Conservation (phyloP, 75 land plant genomes). For the Gnetum montanum region DNA sequence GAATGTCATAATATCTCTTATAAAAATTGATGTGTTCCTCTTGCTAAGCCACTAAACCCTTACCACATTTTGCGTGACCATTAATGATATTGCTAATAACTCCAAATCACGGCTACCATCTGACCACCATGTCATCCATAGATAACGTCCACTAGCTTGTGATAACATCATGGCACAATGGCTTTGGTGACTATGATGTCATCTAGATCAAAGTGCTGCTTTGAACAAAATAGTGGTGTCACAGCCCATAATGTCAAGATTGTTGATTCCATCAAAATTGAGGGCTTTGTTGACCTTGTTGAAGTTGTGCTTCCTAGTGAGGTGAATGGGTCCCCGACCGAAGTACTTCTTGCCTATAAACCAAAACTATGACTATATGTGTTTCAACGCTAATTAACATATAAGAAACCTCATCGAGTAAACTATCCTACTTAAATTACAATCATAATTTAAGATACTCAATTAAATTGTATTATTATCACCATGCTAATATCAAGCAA, state of each 20-base stretch:
- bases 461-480: too few relatives aligned
- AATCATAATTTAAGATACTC: too few relatives aligned
- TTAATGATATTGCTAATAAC: slow-evolving; percentile 63
- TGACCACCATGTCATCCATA: slow-evolving; percentile 19
- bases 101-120: slow-evolving; percentile 39
- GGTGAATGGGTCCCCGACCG: too few relatives aligned
- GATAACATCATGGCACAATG: slow-evolving; percentile 57
- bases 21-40: slow-evolving; percentile 20
- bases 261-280: slow-evolving; percentile 12
- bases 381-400: too few relatives aligned
- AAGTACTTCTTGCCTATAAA: too few relatives aligned
- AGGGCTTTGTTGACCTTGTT: slow-evolving; percentile 11
- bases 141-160: slow-evolving; percentile 50
- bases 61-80: slow-evolving; percentile 50
- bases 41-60: background rate
- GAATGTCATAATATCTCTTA: slow-evolving; percentile 34
- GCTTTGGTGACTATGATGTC: slow-evolving; percentile 30
- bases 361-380: too few relatives aligned
- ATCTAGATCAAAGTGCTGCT: slow-evolving; percentile 45
- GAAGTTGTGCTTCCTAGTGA: slow-evolving; percentile 41
- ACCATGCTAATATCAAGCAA: too few relatives aligned
- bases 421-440: too few relatives aligned
- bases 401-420: too few relatives aligned
- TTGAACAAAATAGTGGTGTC: slow-evolving; percentile 20
- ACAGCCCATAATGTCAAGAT: slow-evolving; percentile 20